Percentiles rank a stretch among this genome's conserved stretches.
These are phyloP conservation scores for Saccharomycopsis hybrid DNA, from an alignment of 1,139 yeast species.

Conservation along the genomic window DNA sequence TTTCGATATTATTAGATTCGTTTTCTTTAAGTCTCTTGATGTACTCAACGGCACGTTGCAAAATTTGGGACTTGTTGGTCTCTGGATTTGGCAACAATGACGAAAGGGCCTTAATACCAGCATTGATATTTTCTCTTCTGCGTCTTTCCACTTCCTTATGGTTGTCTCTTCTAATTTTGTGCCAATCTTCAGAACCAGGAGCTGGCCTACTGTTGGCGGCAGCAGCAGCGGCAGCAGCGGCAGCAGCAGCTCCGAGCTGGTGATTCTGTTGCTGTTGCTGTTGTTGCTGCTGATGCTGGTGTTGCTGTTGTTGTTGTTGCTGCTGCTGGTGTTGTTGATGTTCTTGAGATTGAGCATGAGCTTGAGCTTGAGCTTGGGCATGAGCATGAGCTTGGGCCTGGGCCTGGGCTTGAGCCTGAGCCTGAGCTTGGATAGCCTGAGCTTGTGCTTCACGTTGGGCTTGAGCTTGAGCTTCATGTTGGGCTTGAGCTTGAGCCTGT, in stretches of 20 bases:
- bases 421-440: conserved; percentile 14
- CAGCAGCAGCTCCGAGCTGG: not conserved
- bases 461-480: conserved; percentile 19
- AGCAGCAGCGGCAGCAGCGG: not conserved
- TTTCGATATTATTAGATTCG: conserved; percentile 81
- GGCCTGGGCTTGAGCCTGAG: conserved; percentile 16
- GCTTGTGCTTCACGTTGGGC: conserved; percentile 15
- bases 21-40: conserved; percentile 83
- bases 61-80: conserved; percentile 84
- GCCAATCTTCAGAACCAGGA: conserved; percentile 79
- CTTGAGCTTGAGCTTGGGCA: not conserved
- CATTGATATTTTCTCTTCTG: conserved; percentile 86
- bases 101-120: conserved; percentile 81
- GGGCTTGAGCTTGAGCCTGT: conserved; percentile 13
- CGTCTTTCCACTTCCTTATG: conserved; percentile 98
- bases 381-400: conserved; percentile 2
- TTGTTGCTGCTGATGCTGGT: conserved; percentile 29
- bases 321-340: conserved; percentile 21
- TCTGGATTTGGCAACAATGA: conserved; percentile 81
- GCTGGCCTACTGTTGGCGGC: conserved; percentile 32
- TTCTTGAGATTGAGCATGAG: not conserved
- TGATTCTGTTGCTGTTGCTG: conserved; percentile 2
- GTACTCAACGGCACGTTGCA: conserved; percentile 83
- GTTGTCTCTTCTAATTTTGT: conserved; percentile 73
- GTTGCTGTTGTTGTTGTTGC: conserved; percentile 24